phyloP scores from a whole-genome alignment of 2,329 filamentous ascomycete genomes.

The Aspergillus tubingensis region DNA sequence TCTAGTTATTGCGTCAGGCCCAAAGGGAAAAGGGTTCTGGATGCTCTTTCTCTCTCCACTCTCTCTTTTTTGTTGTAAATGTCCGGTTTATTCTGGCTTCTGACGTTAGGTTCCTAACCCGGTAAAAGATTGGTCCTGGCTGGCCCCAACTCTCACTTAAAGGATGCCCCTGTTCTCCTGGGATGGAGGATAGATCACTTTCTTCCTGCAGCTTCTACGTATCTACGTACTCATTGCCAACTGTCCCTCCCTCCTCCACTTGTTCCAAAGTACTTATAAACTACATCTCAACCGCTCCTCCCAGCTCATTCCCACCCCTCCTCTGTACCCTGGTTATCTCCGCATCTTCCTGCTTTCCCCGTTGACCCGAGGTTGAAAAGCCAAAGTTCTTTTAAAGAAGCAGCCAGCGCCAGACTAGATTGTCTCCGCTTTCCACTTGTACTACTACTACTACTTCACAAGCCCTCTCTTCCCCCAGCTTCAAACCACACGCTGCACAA shows the following conservation, averaged over 20 bases:
- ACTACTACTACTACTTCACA: not conserved
- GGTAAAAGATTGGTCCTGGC: conserved; percentile 21
- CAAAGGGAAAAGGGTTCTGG: conserved; percentile 3
- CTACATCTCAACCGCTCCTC: conserved; percentile 1
- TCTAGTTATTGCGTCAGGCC: conserved; percentile 20
- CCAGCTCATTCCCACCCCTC: not conserved
- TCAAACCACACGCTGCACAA: conserved; percentile 7
- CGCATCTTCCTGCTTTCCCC: conserved; percentile 27
- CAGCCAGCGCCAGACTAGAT: conserved; percentile 7
- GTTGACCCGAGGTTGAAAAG: conserved; percentile 32
- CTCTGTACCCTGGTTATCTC: not conserved
- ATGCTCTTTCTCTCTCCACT: not conserved
- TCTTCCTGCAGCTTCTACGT: conserved; percentile 2
- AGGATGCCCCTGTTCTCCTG: conserved; percentile 4
- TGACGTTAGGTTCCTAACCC: conserved; percentile 13
- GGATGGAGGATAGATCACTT: conserved; percentile 7
- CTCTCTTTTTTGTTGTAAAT: not conserved
- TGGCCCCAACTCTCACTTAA: conserved; percentile 6
- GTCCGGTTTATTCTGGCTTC: not conserved
- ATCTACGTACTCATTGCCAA: not conserved
- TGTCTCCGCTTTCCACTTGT: not conserved
- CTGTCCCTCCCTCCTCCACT: not conserved
- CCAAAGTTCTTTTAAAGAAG: conserved; percentile 8
- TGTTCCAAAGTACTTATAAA: conserved; percentile 1
- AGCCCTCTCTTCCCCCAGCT: conserved; percentile 7